Conservation (phyloP, 495 filamentous ascomycete species). For the Neurospora sp. region DNA sequence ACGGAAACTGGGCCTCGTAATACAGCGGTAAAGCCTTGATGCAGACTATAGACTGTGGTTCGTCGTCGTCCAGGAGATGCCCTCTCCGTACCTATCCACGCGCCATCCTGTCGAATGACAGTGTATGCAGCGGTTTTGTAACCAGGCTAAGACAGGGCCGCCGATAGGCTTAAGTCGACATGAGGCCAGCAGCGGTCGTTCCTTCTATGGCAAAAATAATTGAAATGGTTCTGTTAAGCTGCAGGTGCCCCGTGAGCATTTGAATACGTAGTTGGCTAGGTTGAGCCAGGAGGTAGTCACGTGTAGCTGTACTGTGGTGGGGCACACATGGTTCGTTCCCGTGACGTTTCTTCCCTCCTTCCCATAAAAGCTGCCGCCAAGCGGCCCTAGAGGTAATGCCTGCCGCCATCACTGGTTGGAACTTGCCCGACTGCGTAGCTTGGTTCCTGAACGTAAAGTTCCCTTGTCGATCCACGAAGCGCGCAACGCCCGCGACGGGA, state of each 20-base stretch:
- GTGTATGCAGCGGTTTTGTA: background rate
- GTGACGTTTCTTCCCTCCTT: background rate
- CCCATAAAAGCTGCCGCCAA: background rate
- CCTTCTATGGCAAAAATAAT: background rate
- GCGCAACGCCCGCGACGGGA: background rate
- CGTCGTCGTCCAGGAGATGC: background rate
- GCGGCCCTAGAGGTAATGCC: background rate
- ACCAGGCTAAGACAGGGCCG: background rate
- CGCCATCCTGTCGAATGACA: background rate
- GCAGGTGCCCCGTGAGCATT: background rate
- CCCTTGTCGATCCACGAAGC: background rate
- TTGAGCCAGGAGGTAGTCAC: background rate
- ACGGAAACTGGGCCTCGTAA: background rate
- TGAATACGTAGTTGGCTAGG: background rate
- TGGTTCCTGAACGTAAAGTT: background rate
- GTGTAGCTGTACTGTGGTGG: background rate
- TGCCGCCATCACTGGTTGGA: background rate
- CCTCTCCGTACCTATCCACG: background rate
- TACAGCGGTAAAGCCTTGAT: background rate
- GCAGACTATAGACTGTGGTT: background rate
- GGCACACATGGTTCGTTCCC: background rate
- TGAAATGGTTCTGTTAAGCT: background rate
- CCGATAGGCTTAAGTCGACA: background rate
- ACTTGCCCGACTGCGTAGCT: background rate
- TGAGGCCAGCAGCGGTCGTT: background rate